Conservation (phyloP, 2,329 filamentous ascomycete species). For the Colletotrichum sojae region DNA sequence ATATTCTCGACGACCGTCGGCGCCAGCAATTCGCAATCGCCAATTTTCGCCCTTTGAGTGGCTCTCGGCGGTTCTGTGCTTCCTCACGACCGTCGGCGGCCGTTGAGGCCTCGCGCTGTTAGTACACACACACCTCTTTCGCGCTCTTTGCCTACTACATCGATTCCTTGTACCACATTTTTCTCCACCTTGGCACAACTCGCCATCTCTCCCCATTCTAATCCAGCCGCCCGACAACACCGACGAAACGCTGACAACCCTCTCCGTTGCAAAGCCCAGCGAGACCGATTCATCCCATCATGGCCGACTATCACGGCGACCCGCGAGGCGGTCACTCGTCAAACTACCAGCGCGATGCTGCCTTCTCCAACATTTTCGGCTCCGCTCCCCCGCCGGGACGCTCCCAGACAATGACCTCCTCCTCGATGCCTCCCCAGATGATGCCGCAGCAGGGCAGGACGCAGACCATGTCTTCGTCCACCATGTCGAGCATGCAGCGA, state of each 20-base stretch:
- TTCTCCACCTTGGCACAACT: conserved; percentile 41
- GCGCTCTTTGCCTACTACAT: not conserved
- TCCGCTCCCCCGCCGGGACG: conserved; percentile 87
- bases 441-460: conserved; percentile 75
- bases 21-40: conserved; percentile 21
- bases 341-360: conserved; percentile 87
- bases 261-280: conserved; percentile 49
- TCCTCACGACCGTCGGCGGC: conserved; percentile 42
- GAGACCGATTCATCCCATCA: conserved; percentile 51
- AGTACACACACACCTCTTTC: conserved; percentile 24
- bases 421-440: conserved; percentile 70
- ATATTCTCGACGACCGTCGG: conserved; percentile 5
- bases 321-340: conserved; percentile 65
- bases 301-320: conserved; percentile 72
- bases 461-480: conserved; percentile 78
- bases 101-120: conserved; percentile 43
- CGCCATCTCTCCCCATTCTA: conserved; percentile 39
- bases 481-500: conserved; percentile 68
- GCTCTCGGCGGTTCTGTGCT: conserved; percentile 34
- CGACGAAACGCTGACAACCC: conserved; percentile 35
- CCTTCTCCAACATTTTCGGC: conserved; percentile 97
- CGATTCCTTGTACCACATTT: conserved; percentile 40
- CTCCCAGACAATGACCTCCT: conserved; percentile 95
- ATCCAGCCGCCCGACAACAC: conserved; percentile 24
- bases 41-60: conserved; percentile 22